phyloP scores from a whole-genome alignment of 306 rosid species.

The Castanea crenata region DNA sequence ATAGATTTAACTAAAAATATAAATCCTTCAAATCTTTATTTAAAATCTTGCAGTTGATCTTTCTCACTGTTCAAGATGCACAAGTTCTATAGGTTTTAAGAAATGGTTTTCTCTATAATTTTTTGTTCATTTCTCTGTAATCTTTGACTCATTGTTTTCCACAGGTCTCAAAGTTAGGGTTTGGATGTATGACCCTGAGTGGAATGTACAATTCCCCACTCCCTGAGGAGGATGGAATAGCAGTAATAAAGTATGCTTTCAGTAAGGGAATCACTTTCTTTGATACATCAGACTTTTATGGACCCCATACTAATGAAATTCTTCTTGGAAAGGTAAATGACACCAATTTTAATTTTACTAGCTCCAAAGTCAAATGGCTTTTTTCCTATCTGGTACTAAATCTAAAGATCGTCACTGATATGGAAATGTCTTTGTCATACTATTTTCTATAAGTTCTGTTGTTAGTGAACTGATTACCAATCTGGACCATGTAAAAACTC shows the following conservation, averaged over 20 bases:
- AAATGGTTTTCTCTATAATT: too few species aligned
- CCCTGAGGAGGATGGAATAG: conserved; percentile 28
- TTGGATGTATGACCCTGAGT: conserved; percentile 40
- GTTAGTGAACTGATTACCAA: background rate
- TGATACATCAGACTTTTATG: conserved; percentile 35
- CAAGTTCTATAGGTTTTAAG: too few species aligned
- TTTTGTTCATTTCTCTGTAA: background rate
- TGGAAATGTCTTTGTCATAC: background rate
- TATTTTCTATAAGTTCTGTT: background rate
- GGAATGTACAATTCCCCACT: conserved; percentile 34
- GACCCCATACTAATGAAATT: conserved; percentile 31
- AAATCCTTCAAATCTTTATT: too few species aligned
- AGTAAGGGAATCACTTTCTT: conserved; percentile 41
- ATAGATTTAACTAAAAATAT: too few species aligned
- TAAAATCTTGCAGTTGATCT: too few species aligned
- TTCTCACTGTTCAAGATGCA: too few species aligned
- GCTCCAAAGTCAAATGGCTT: background rate
- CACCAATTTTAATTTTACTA: background rate
- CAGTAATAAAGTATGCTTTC: conserved; percentile 26
- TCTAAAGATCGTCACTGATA: background rate
- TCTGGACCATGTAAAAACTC: background rate
- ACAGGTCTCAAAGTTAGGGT: conserved; percentile 47
- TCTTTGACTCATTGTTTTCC: background rate
- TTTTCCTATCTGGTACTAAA: background rate
- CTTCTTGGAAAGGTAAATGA: conserved; percentile 34